phyloP scores from a whole-genome alignment of 192 early-diverging fungal genomes.

The Polychytrium aggregatum region DNA sequence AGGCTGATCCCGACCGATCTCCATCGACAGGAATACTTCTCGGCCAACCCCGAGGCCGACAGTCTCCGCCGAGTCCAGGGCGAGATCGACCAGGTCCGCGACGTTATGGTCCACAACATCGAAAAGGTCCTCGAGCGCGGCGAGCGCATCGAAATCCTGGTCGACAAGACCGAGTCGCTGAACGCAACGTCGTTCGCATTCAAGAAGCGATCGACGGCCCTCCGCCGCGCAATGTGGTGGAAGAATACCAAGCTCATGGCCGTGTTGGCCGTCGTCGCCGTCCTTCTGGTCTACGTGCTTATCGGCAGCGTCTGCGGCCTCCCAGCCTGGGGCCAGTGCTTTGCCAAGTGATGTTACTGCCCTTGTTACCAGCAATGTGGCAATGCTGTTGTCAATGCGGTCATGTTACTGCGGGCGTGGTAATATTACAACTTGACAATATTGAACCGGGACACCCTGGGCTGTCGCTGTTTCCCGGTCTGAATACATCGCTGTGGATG shows the following conservation, averaged over 20 bases:
- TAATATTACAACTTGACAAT: too few relatives aligned
- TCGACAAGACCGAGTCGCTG: constrained; percentile 81
- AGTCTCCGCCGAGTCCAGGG: constrained; percentile 70
- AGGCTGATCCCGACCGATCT: too few relatives aligned
- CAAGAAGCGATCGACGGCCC: constrained; percentile 70
- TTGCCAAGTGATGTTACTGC: background rate
- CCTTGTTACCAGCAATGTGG: too few relatives aligned
- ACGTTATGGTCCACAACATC: constrained; percentile 93
- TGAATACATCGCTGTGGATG: too few relatives aligned
- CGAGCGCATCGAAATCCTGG: constrained; percentile 77
- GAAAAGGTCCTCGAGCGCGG: constrained; percentile 78
- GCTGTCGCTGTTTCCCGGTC: too few relatives aligned
- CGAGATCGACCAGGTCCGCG: constrained; percentile 87
- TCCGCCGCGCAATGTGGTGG: constrained; percentile 88
- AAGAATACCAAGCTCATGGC: constrained; percentile 81
- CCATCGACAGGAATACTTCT: constrained; percentile 54
- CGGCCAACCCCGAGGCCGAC: constrained; percentile 59
- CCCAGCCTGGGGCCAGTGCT: constrained; percentile 47
- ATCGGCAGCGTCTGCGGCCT: constrained; percentile 70
- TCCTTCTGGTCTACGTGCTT: constrained; percentile 68
- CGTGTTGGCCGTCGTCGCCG: constrained; percentile 40
- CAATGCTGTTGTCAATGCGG: too few relatives aligned
- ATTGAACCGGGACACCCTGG: too few relatives aligned
- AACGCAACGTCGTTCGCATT: constrained; percentile 85
- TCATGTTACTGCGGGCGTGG: too few relatives aligned